phyloP scores from a whole-genome alignment of 495 filamentous ascomycete species.

The Penicillium riverlandense region DNA sequence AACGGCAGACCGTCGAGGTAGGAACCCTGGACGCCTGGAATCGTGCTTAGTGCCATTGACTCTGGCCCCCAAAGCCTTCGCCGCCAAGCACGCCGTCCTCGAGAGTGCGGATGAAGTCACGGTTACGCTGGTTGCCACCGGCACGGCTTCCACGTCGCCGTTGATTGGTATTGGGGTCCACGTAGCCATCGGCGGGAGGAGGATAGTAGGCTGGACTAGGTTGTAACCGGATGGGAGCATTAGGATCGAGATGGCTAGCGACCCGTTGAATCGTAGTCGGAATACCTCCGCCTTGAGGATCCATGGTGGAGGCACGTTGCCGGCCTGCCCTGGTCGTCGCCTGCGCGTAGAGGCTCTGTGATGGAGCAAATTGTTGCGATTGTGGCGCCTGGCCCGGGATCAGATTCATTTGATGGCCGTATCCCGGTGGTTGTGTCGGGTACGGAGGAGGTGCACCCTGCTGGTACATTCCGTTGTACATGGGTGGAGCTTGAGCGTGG shows the following conservation, averaged over 20 bases:
- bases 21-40: background rate
- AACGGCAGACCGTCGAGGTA: too few species aligned
- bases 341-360: slow-evolving; percentile 78
- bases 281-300: slow-evolving; percentile 85
- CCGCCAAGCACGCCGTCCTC: slow-evolving; percentile 89
- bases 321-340: slow-evolving; percentile 74
- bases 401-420: slow-evolving; percentile 68
- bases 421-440: slow-evolving; percentile 57
- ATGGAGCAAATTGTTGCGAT: slow-evolving; percentile 59
- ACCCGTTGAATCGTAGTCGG: slow-evolving; percentile 90
- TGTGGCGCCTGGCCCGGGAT: slow-evolving; percentile 65
- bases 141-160: slow-evolving; percentile 73
- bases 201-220: slow-evolving; percentile 98
- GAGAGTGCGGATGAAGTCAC: slow-evolving; percentile 87
- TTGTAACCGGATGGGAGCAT: slow-evolving; percentile 85
- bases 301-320: slow-evolving; percentile 92
- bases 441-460: slow-evolving; percentile 83
- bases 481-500: slow-evolving; percentile 50
- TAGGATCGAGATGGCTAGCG: slow-evolving; percentile 95
- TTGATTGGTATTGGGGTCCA: slow-evolving; percentile 56
- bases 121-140: slow-evolving; percentile 54
- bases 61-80: slow-evolving; percentile 66
- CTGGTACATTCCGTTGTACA: slow-evolving; percentile 78
- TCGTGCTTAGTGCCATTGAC: slow-evolving; percentile 52
- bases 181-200: slow-evolving; percentile 81